Percentiles rank a stretch among this genome's conserved stretches.
Conservation (phyloP, 75 land plant genomes). For the Cupressus sempervirens region DNA sequence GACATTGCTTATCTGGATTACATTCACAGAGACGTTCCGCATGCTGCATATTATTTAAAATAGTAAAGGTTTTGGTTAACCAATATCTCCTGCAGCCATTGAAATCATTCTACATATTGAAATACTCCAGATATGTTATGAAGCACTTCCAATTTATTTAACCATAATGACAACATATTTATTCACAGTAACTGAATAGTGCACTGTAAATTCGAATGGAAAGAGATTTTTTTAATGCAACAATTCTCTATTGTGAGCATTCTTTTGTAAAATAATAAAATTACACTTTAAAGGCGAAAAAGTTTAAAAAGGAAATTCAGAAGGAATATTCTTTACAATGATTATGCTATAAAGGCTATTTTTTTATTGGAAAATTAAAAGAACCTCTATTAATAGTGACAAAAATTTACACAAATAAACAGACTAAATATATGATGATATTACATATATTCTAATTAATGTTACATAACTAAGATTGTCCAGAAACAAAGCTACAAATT, state of each 20-base stretch:
- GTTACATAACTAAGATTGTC: background rate
- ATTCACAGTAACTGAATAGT: background rate
- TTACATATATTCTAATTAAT: background rate
- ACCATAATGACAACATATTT: background rate
- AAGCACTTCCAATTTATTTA: background rate
- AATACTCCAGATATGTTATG: background rate
- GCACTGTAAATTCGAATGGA: background rate
- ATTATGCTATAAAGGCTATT: background rate
- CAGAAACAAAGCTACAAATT: background rate
- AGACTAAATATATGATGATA: background rate
- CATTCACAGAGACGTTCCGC: slow-evolving; percentile 93
- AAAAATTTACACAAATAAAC: background rate
- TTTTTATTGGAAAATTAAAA: background rate
- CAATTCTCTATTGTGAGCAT: too few species aligned
- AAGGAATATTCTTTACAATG: background rate
- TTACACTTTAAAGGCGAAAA: background rate
- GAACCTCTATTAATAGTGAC: background rate
- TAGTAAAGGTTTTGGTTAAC: background rate
- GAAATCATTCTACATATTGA: background rate
- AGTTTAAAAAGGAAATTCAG: background rate
- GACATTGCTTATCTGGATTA: slow-evolving; percentile 48
- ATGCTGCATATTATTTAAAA: slow-evolving; percentile 55
- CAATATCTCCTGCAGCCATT: background rate
- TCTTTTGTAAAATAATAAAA: background rate
- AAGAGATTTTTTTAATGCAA: background rate